A percentile compares a stretch with the other conserved stretches of the same genome.
Conservation (phyloP, 805 yeast genomes). For the Candida parachauliodes region DNA sequence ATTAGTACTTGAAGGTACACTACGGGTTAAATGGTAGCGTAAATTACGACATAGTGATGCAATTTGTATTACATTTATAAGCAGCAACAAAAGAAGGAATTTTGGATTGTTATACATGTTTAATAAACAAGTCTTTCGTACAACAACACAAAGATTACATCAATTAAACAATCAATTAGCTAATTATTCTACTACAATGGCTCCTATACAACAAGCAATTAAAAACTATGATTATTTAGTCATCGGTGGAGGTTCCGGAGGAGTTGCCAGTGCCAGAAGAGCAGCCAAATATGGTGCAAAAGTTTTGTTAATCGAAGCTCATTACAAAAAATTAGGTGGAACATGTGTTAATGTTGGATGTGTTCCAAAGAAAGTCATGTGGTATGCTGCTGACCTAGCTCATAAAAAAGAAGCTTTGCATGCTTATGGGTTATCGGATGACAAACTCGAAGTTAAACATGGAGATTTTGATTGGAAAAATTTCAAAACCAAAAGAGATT, state of each 20-base stretch:
- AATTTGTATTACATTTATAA: not conserved
- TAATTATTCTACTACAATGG: conserved; percentile 38
- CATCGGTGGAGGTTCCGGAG: conserved; percentile 99
- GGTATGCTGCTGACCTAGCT: conserved; percentile 95
- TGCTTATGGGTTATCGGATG: conserved; percentile 75
- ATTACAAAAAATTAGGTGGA: conserved; percentile 74
- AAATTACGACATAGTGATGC: not conserved
- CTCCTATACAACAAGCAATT: conserved; percentile 38
- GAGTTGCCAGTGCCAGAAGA: conserved; percentile 97
- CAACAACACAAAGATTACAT: conserved; percentile 16
- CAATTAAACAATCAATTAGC: conserved; percentile 28
- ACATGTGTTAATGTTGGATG: conserved; percentile 99
- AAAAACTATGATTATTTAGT: conserved; percentile 85
- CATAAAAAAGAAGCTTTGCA: conserved; percentile 67
- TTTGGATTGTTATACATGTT: conserved; percentile 6
- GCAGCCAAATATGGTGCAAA: conserved; percentile 94
- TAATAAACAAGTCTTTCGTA: conserved; percentile 12
- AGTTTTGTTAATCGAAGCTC: conserved; percentile 75
- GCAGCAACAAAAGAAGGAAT: not conserved
- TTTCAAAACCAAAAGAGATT: conserved; percentile 87
- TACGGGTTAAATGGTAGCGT: too few species aligned
- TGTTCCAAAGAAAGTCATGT: conserved; percentile 98
- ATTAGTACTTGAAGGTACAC: too few species aligned
- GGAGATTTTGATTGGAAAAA: conserved; percentile 74
- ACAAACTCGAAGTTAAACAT: conserved; percentile 43